These are phyloP conservation scores for Ampelocalamus luodianensis DNA, from an alignment of 176 grass and related monocot genomes.

Conservation along the genomic window DNA sequence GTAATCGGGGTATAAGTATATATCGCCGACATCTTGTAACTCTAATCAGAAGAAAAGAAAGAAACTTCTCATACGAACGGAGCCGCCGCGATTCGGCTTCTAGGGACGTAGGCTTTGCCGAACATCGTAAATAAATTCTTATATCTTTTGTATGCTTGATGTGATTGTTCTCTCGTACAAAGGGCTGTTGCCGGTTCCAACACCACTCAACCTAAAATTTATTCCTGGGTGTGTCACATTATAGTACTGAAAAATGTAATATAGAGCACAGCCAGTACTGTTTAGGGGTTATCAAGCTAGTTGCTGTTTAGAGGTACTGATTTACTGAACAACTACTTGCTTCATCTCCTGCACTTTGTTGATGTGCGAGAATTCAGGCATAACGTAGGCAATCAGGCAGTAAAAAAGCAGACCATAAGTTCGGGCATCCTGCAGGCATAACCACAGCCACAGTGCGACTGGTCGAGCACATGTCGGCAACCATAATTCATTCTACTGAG, in stretches of 20 bases:
- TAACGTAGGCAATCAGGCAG: constrained; percentile 11
- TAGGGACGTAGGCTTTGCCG: too few species aligned
- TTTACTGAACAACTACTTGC: background rate
- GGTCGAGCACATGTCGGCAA: background rate
- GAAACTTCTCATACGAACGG: too few species aligned
- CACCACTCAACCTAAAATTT: too few species aligned
- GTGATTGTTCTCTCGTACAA: too few species aligned
- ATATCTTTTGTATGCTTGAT: too few species aligned
- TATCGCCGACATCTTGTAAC: too few species aligned
- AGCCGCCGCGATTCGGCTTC: rapidly evolving
- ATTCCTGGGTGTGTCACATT: background rate
- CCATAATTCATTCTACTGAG: background rate
- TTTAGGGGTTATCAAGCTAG: background rate
- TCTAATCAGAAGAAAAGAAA: too few species aligned
- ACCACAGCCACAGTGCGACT: background rate
- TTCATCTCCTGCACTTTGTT: background rate
- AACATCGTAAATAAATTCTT: too few species aligned
- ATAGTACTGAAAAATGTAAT: background rate
- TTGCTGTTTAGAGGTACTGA: too few species aligned
- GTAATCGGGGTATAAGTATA: too few species aligned
- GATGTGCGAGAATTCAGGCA: background rate
- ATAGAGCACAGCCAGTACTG: background rate
- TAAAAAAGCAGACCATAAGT: constrained; percentile 17
- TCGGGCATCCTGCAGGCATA: background rate
- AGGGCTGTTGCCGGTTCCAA: too few species aligned